Evolutionary conservation across 1,284 basidiomycete species (phyloP).

Genomic region (Psilocybe mexicana): DNA sequence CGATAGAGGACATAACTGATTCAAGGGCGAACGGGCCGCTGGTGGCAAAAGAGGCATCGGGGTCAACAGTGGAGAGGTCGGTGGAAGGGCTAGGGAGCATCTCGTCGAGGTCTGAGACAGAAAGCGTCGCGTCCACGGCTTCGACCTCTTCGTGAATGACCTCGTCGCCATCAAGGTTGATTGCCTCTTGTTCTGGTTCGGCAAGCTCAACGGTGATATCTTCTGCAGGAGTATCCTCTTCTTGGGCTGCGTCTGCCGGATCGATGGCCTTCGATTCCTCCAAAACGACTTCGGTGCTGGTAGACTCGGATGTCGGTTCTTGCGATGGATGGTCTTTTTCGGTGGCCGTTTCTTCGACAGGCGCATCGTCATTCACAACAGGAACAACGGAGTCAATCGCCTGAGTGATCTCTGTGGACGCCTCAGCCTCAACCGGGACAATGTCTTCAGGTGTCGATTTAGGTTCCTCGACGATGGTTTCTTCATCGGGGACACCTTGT

Average conservation of each 20-base stretch:
- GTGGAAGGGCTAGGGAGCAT: background rate
- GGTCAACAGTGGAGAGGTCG: background rate
- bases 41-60: background rate
- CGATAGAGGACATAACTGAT: background rate
- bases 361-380: background rate
- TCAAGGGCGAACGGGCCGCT: background rate
- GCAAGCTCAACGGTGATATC: background rate
- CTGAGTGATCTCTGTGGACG: no score
- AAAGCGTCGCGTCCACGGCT: background rate
- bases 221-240: background rate
- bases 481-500: no score
- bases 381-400: background rate
- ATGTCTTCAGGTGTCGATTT: no score
- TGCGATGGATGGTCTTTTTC: background rate
- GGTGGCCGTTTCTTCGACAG: background rate
- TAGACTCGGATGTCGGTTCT: background rate
- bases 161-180: background rate
- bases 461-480: no score
- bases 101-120: background rate
- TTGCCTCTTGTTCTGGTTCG: background rate
- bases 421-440: no score
- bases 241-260: background rate
- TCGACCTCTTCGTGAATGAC: background rate
- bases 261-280: background rate
- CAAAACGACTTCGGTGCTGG: background rate